A percentile compares a stretch with the other conserved stretches of the same genome.
These are phyloP conservation scores for Ailanthus altissimus DNA, from an alignment of 345 rosid genomes.

Conservation along the genomic window DNA sequence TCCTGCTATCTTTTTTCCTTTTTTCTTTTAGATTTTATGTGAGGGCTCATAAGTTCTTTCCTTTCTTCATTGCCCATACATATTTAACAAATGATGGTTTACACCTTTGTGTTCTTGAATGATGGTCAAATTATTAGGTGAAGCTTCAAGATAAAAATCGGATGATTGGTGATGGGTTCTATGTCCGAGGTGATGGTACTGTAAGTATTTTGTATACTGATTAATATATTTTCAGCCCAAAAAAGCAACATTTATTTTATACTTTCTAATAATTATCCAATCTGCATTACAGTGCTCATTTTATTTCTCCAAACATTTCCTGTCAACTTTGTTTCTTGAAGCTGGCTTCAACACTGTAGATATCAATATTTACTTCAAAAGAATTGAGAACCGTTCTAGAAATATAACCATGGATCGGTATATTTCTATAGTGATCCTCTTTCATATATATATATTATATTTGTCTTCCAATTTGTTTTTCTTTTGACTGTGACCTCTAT, in stretches of 20 bases:
- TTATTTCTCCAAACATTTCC: slow-evolving; percentile 39
- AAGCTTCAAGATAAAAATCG: slow-evolving; percentile 44
- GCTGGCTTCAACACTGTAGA: slow-evolving; percentile 37
- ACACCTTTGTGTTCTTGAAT: slow-evolving; percentile 12
- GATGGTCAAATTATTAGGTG: slow-evolving; percentile 25
- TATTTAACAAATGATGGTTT: neutral
- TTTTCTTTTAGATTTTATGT: too few relatives aligned
- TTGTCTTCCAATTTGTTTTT: slow-evolving; percentile 3
- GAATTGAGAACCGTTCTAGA: slow-evolving; percentile 29
- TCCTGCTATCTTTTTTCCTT: too few relatives aligned
- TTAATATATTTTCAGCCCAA: neutral
- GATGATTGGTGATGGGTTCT: slow-evolving; percentile 51
- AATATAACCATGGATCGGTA: slow-evolving; percentile 38
- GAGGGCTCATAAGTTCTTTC: too few relatives aligned
- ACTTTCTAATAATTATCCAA: neutral
- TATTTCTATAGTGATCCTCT: neutral
- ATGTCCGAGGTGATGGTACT: slow-evolving; percentile 62
- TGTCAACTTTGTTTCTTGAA: slow-evolving; percentile 33
- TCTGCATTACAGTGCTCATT: slow-evolving; percentile 36
- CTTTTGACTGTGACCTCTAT: slow-evolving; percentile 10
- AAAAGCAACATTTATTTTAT: neutral
- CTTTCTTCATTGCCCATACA: neutral
- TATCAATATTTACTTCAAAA: slow-evolving; percentile 30
- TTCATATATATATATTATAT: neutral
- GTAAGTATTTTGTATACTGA: slow-evolving; percentile 36